Evolutionary conservation across 2,329 filamentous ascomycete genomes (phyloP).

Genomic region (Phoma herbarum): DNA sequence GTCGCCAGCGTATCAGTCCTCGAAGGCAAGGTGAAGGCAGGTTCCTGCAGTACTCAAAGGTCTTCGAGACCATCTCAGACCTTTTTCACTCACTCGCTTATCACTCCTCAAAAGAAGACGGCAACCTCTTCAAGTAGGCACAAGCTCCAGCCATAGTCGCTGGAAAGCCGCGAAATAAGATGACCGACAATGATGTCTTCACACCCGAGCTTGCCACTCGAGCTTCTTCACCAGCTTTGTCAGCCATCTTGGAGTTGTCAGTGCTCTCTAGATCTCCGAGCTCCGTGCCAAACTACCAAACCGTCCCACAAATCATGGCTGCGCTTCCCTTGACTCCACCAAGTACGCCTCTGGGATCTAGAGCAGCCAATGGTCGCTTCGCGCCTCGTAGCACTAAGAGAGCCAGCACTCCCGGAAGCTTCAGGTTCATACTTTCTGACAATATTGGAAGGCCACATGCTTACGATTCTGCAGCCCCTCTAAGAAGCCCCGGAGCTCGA

Average conservation of each 20-base stretch:
- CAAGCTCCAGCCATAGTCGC: too few species aligned
- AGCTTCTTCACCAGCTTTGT: constrained; percentile 9
- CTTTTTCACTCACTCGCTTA: background rate
- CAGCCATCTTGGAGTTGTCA: constrained; percentile 14
- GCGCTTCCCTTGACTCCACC: background rate
- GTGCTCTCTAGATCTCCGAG: constrained; percentile 17
- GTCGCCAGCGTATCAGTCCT: background rate
- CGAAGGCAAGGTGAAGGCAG: background rate
- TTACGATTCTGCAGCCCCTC: background rate
- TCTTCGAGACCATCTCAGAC: background rate
- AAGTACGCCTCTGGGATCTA: background rate
- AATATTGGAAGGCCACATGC: background rate
- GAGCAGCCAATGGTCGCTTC: background rate
- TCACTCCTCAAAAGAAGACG: background rate
- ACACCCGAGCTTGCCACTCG: background rate
- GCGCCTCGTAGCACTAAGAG: background rate
- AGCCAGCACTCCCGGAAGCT: background rate
- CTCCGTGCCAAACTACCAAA: constrained; percentile 13
- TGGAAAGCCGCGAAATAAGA: too few species aligned
- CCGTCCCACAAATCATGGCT: too few species aligned
- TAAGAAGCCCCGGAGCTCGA: background rate
- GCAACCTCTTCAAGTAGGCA: too few species aligned
- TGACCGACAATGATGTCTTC: background rate
- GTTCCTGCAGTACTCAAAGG: background rate
- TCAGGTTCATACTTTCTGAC: background rate